Evolutionary conservation across 176 grass and related monocot species (phyloP), one percentile per base, ranked within the genome.

Genomic region (Carex myosuroides): DNA sequence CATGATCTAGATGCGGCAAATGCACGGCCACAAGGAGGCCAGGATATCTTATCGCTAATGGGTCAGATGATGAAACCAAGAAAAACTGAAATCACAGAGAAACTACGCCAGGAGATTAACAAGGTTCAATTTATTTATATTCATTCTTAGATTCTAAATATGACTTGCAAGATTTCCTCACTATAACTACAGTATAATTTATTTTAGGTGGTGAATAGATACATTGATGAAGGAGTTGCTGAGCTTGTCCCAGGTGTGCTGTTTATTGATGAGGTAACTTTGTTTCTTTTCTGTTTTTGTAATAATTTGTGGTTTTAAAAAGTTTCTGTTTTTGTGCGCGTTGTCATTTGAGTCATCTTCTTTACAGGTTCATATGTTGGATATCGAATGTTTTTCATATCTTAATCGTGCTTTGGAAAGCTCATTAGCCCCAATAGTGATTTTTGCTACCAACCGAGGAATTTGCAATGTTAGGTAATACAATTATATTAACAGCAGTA

Each of bases 1-100:
- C 96, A 98, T 89, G 96, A 95, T 80, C 89, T 98, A 80, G 96
- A 98, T 86, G 93, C 96, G 4, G 89, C 96, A 86, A 98, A 98
- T 95, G 93, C 96, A 88, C 92, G 89, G 16, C 96, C 96, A 86
- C 96, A 98, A 92, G 93, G 96, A 83, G 96, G 93, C 10, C 96
- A 95, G 81, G 96, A 98, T 87, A 98, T 98, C 87, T 86, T 93
- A 66, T 98, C 93, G 24, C 89, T 98, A 75, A 98, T 98, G 93
- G 96, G 96, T 0, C 93, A 93, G 81, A 98, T 99, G 91, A 99
- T 98, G 93, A 98, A 92, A 24, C 88, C 96, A 73, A 79, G 91
- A 18, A 98, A 98, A 83, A 98, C 93, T 92, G 96, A 98, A 85
- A 93, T 98, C 75, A 95, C 93, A 6, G 96, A 93, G 59, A 98